Base-by-base conservation (phyloP, 495 filamentous ascomycete species). In the Letharia lupina region DNA sequence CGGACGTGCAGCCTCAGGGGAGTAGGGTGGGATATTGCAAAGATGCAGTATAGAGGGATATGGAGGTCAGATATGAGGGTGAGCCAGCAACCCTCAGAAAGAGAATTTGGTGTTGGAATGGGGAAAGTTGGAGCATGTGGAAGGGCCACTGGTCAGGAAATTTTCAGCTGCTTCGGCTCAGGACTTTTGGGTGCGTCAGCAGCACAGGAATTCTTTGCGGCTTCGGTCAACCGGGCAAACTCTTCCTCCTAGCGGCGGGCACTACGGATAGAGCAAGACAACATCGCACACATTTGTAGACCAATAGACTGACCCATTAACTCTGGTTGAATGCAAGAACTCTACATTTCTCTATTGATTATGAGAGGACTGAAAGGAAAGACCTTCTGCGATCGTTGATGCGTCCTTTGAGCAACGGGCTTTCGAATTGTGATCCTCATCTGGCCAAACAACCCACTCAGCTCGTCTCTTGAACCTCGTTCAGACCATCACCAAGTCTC, bases 11-110 rank as follows among this genome's bases (percentile, higher is more conserved):
- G 44, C 44, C 4, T 28, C 37, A 37, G 12, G 20, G 62, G 20
- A 20, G 23, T 2, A 41, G 13, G 54, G 7, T 44, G 47, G 1
- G 5, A 42, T 11, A 23, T 52, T 52, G 15, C 48, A 35, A 35
- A 65, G 33, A 4, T 15, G 54, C 50, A 58, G 39, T 64, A 50
- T 50, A 58, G 59, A 44, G 48, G 12, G 18, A 2, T 45, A 37
- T 23, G 4, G 13, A 28, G 40, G 31, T 8, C 20, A 20, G 23
- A 35, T 9, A 48, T 15, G 31, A 65, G 31, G 52, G 54, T 44
- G 54, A 47, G 20, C 63, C 63, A 65, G 54, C 52, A 59, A 33
- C 63, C 39, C 63, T 59, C 63, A 35, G 4, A 59, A 40, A 65
- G 20, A 56, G 8, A 4, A 16, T 5, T 35, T 28, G 18, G 31